These are phyloP conservation scores for Carex myosuroides DNA, from an alignment of 176 grass and related monocot genomes.

Conservation along the genomic window DNA sequence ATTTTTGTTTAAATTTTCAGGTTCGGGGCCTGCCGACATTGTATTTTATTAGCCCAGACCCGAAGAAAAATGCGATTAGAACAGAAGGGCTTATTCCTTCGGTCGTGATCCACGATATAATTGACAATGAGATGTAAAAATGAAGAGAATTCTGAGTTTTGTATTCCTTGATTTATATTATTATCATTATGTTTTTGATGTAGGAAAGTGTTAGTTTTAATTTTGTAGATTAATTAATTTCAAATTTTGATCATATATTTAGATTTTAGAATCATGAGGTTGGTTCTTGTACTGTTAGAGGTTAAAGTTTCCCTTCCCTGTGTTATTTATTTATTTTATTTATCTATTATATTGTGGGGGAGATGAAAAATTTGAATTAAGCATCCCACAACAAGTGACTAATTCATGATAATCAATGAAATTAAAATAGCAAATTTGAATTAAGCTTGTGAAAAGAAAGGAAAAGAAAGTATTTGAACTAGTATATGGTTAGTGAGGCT, in stretches of 20 bases:
- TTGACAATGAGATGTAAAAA: constrained; percentile 70
- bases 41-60: constrained; percentile 79
- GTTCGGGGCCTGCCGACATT: constrained; percentile 72
- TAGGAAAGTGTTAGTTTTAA: not conserved
- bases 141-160: not conserved
- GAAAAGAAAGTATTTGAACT: no score
- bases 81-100: constrained; percentile 64
- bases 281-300: not conserved
- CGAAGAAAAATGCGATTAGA: constrained; percentile 58
- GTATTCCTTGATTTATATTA: not conserved
- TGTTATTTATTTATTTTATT: no score
- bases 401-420: no score
- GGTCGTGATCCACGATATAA: constrained; percentile 67
- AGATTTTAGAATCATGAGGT: not conserved
- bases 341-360: no score
- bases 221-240: constrained; percentile 4
- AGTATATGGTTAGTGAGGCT: no score
- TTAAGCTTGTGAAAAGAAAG: no score
- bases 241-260: not conserved
- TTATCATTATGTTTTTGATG: not conserved
- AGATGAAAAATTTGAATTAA: no score
- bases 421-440: no score
- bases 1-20: constrained; percentile 26
- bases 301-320: no score
- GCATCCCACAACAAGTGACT: no score